Evolutionary conservation across 208 protist species (phyloP).

Genomic region (Acanthamoeba culbertsoni): DNA sequence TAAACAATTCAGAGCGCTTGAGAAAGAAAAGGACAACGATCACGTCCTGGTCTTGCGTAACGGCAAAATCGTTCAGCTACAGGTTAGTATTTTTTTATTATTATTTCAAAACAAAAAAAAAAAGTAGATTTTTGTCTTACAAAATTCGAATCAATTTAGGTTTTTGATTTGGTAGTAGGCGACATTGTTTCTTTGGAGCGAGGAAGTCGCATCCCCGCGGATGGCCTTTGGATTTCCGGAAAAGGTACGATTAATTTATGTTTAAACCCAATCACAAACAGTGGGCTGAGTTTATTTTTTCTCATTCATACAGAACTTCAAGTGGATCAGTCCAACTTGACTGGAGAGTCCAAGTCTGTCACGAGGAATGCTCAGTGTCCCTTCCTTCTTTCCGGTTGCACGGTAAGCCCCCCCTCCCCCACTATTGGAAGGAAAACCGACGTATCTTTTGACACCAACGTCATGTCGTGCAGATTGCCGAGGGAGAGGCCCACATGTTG

Average conservation of each 20-base stretch:
- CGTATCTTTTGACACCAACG: neutral
- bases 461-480: no score
- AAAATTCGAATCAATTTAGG: no score
- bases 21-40: slow-evolving; percentile 89
- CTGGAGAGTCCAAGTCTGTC: slow-evolving; percentile 48
- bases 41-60: slow-evolving; percentile 89
- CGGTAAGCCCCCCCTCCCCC: neutral
- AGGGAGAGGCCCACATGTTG: slow-evolving; percentile 90
- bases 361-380: slow-evolving; percentile 70
- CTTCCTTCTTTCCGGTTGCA: slow-evolving; percentile 87
- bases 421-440: neutral
- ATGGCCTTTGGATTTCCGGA: slow-evolving; percentile 26
- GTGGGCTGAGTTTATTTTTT: no score
- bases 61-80: slow-evolving; percentile 72
- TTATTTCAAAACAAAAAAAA: no score
- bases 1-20: slow-evolving; percentile 92
- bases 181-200: slow-evolving; percentile 85
- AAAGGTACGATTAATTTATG: no score
- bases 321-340: neutral
- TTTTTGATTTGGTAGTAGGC: slow-evolving; percentile 86
- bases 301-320: neutral
- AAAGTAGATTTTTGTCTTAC: neutral
- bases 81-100: neutral
- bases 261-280: no score
- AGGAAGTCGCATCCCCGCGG: slow-evolving; percentile 76